phyloP scores from a whole-genome alignment of 2,329 filamentous ascomycete genomes.

The Diplocarpon rosae region DNA sequence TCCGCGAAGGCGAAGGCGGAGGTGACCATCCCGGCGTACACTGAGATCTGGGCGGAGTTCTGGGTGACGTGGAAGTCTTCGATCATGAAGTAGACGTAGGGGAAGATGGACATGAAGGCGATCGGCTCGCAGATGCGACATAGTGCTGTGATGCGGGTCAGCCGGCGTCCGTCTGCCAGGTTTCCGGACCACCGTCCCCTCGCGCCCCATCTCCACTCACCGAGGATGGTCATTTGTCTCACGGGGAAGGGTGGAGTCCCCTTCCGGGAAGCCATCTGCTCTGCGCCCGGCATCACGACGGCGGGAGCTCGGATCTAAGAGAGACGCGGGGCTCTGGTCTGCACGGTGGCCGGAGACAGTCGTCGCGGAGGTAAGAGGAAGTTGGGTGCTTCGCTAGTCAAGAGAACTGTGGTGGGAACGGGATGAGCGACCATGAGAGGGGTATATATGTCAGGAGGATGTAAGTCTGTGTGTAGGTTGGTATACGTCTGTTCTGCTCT shows the following conservation, averaged over 20 bases:
- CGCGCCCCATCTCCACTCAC: conserved; percentile 28
- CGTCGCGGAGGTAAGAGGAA: too few relatives aligned
- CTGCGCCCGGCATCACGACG: conserved; percentile 18
- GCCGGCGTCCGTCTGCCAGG: not conserved
- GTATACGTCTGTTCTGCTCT: too few relatives aligned
- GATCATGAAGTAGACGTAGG: conserved; percentile 97
- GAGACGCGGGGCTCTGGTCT: too few relatives aligned
- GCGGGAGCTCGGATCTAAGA: too few relatives aligned
- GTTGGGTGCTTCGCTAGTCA: too few relatives aligned
- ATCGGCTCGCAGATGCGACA: conserved; percentile 97
- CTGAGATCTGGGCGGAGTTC: conserved; percentile 67
- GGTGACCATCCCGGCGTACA: conserved; percentile 93
- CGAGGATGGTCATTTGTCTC: conserved; percentile 41
- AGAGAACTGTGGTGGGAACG: too few relatives aligned
- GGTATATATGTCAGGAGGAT: too few relatives aligned
- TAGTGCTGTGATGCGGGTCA: conserved; percentile 46
- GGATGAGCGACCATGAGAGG: too few relatives aligned
- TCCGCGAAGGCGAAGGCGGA: conserved; percentile 94
- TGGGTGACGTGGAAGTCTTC: conserved; percentile 78
- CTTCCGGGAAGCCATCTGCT: conserved; percentile 25
- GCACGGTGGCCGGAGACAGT: too few relatives aligned
- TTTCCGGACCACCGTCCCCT: not conserved
- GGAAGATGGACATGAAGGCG: conserved; percentile 99
- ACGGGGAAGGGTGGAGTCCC: conserved; percentile 30
- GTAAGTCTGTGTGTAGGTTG: too few relatives aligned